Evolutionary conservation across 202 grass and related monocot genomes (phyloP).

Genomic region (Panicum hallii): DNA sequence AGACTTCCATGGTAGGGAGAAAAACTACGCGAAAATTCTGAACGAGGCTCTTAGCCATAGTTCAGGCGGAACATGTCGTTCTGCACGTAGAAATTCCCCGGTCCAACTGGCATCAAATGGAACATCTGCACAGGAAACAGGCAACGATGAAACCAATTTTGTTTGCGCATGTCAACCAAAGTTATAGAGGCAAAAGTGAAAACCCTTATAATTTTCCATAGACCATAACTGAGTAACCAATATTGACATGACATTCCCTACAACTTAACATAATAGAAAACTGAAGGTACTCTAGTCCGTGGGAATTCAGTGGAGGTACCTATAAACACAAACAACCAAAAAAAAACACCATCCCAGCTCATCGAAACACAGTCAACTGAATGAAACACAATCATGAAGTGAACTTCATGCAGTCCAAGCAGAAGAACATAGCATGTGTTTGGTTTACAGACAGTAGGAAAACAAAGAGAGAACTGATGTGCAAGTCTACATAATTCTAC

Average conservation of each 20-base stretch:
- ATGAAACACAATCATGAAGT: not conserved
- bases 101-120: conserved; percentile 63
- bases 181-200: not conserved
- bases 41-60: conserved; percentile 47
- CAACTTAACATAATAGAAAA: not conserved
- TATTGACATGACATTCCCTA: not conserved
- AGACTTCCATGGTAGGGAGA: not conserved
- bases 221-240: not conserved
- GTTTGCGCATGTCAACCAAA: not conserved
- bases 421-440: not conserved
- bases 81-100: conserved; percentile 67
- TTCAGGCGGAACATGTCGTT: conserved; percentile 83
- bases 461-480: not conserved
- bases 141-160: not conserved
- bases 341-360: not conserved
- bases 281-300: not conserved
- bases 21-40: not conserved
- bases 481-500: not conserved
- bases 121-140: conserved; percentile 56
- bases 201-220: not conserved
- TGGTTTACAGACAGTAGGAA: not conserved
- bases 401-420: not conserved
- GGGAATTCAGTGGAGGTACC: not conserved
- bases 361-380: not conserved
- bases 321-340: not conserved